These are phyloP conservation scores for Epipyxis sp. DNA, from an alignment of 108 stramenopile genomes.

Conservation along the genomic window DNA sequence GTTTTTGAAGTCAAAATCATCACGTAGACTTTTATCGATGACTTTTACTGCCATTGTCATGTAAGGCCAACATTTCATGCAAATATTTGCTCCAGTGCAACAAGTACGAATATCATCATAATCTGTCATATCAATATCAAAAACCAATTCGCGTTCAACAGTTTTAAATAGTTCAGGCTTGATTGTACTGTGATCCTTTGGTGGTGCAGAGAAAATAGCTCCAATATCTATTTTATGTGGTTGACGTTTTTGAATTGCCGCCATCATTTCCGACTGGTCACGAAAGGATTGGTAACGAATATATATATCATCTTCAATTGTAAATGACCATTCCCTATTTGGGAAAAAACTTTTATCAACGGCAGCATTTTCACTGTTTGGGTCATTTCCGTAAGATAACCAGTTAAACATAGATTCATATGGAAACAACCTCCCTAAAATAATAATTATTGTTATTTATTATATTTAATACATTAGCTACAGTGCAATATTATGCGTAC, in stretches of 20 bases:
- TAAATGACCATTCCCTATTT: slow-evolving; percentile 93
- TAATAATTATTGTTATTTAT: too few relatives aligned
- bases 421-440: slow-evolving; percentile 69
- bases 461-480: too few relatives aligned
- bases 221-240: slow-evolving; percentile 99
- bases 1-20: slow-evolving; percentile 95
- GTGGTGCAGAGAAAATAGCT: slow-evolving; percentile 79
- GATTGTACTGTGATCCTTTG: slow-evolving; percentile 44
- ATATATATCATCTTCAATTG: slow-evolving; percentile 93
- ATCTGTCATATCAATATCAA: slow-evolving; percentile 98
- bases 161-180: slow-evolving; percentile 73
- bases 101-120: slow-evolving; percentile 96
- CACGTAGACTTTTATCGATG: slow-evolving; percentile 64
- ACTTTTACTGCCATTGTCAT: slow-evolving; percentile 94
- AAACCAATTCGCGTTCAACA: slow-evolving; percentile 90
- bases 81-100: slow-evolving; percentile 65
- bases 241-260: slow-evolving; percentile 68
- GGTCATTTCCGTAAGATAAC: slow-evolving; percentile 52
- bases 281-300: slow-evolving; percentile 74
- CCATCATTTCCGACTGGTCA: slow-evolving; percentile 57
- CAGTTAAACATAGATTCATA: slow-evolving; percentile 66
- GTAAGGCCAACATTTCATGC: slow-evolving; percentile 80
- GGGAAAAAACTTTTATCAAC: slow-evolving; percentile 47
- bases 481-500: slow-evolving; percentile 46
- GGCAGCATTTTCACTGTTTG: slow-evolving; percentile 36